These are phyloP conservation scores for Acmispon strigosus DNA, from an alignment of 306 rosid species.

Conservation along the genomic window DNA sequence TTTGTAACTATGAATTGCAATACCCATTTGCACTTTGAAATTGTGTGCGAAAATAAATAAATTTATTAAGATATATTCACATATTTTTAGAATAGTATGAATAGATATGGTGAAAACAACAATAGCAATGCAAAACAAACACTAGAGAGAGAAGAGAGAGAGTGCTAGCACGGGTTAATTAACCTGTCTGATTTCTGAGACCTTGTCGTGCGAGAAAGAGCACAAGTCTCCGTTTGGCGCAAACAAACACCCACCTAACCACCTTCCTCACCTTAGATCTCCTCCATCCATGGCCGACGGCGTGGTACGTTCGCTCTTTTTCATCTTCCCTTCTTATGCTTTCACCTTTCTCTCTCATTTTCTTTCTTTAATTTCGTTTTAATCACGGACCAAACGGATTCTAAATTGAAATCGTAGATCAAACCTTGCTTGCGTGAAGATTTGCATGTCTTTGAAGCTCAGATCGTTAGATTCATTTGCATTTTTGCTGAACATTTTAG, in stretches of 20 bases:
- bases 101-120: too few species aligned
- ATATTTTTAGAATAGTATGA: too few species aligned
- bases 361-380: neutral
- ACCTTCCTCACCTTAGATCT: constrained; percentile 19
- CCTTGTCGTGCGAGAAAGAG: neutral
- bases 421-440: neutral
- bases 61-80: too few species aligned
- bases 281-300: constrained; percentile 41
- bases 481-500: neutral
- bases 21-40: too few species aligned
- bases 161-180: too few species aligned
- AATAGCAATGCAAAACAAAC: too few species aligned
- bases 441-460: neutral
- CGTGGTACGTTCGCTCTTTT: constrained; percentile 23
- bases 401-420: neutral
- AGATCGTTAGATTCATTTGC: neutral
- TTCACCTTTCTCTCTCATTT: neutral
- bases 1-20: too few species aligned
- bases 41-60: too few species aligned
- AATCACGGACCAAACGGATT: neutral
- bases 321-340: neutral
- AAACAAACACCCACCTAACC: neutral
- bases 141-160: too few species aligned
- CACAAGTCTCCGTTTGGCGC: neutral
- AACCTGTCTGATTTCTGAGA: neutral